phyloP scores from a whole-genome alignment of 2,329 filamentous ascomycete genomes.

The Shiraia bambusicola region DNA sequence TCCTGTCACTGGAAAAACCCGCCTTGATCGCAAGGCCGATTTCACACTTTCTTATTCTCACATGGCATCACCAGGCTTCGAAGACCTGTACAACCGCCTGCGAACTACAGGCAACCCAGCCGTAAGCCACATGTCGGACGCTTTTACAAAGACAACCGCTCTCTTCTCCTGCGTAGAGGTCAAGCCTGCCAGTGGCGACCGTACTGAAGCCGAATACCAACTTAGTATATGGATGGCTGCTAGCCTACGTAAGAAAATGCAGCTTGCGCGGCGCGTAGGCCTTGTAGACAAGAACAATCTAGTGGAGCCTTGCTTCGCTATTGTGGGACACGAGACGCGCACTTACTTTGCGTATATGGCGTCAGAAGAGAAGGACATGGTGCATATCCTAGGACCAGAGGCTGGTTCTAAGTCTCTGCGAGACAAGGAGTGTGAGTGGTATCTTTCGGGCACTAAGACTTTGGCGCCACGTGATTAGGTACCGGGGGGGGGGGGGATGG shows the following conservation, averaged over 20 bases:
- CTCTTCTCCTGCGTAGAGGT: constrained; percentile 21
- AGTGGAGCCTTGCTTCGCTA: constrained; percentile 16
- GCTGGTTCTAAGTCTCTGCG: constrained; percentile 10
- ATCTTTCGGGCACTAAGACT: constrained; percentile 15
- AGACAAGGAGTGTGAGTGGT: constrained; percentile 13
- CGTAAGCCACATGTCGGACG: constrained; percentile 20
- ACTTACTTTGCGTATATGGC: constrained; percentile 17
- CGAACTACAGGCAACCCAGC: constrained; percentile 5
- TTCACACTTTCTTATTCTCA: constrained; percentile 23
- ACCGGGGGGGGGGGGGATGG: constrained; percentile 15
- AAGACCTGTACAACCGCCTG: no score
- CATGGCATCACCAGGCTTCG: no score
- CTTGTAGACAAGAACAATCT: constrained; percentile 13
- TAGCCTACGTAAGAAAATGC: constrained; percentile 20
- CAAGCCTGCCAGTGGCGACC: constrained; percentile 17
- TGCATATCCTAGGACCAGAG: constrained; percentile 14
- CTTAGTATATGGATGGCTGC: no score
- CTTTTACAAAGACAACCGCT: constrained; percentile 10
- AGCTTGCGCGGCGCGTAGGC: constrained; percentile 18
- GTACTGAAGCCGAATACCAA: constrained; percentile 21
- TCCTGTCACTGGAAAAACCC: constrained; percentile 10
- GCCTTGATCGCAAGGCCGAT: constrained; percentile 20
- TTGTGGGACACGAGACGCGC: constrained; percentile 15
- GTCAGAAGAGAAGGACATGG: constrained; percentile 12
- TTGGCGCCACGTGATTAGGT: constrained; percentile 15